phyloP scores from a whole-genome alignment of 73 alveolate genomes.

The Paramecium octaurelia region DNA sequence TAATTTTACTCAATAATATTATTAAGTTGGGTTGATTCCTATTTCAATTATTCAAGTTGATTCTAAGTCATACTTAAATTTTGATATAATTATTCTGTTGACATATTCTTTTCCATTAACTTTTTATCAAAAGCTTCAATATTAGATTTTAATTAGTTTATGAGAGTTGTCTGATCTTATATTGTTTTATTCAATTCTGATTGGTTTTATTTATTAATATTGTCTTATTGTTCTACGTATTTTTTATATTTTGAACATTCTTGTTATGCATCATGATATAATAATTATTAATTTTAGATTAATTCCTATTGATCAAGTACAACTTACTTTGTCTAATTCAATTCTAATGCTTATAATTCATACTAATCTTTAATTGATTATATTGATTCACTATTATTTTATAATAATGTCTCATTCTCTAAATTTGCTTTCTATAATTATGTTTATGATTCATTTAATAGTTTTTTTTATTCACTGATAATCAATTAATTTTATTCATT shows the following conservation, averaged over 20 bases:
- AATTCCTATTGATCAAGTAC: background rate
- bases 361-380: background rate
- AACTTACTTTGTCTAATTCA: background rate
- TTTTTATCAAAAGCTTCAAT: background rate
- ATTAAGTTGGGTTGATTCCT: background rate
- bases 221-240: background rate
- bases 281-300: background rate
- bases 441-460: background rate
- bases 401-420: background rate
- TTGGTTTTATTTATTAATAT: background rate
- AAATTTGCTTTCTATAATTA: background rate
- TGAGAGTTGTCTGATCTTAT: background rate
- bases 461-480: background rate
- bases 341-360: background rate
- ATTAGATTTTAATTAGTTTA: background rate
- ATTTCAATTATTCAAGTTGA: background rate
- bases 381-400: background rate
- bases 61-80: background rate
- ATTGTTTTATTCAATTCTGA: background rate
- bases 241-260: background rate
- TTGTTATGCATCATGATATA: background rate
- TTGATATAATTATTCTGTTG: background rate
- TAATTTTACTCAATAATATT: background rate
- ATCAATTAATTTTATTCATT: background rate
- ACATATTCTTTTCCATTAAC: background rate